Percentiles rank a stretch among this genome's conserved stretches.
Evolutionary conservation across 1,284 basidiomycete genomes (phyloP).

Genomic region (Sporisorium graminicola): DNA sequence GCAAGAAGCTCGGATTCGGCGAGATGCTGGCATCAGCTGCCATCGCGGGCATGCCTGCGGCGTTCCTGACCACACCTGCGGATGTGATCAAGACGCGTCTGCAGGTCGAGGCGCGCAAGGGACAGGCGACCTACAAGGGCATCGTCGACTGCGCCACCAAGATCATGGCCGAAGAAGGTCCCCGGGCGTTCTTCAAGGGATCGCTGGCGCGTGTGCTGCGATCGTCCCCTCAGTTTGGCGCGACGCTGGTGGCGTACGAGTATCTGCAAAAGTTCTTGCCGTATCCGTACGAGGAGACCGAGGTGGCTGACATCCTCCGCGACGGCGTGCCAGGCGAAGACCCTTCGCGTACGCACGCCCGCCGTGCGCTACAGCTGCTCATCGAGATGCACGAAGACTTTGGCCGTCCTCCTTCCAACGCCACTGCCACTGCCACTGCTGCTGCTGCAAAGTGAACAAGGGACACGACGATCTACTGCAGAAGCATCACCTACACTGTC

Average conservation of each 20-base stretch:
- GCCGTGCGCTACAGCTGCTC: conserved; percentile 55
- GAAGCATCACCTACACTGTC: not conserved
- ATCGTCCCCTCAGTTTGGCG: conserved; percentile 81
- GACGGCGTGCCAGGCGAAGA: conserved; percentile 50
- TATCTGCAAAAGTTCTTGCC: conserved; percentile 72
- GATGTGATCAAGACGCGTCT: conserved; percentile 99
- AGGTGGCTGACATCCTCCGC: conserved; percentile 45
- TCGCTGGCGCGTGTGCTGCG: conserved; percentile 89
- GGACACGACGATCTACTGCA: not conserved
- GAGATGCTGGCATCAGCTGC: conserved; percentile 88
- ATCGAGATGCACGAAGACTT: conserved; percentile 61
- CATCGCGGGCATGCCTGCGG: conserved; percentile 90
- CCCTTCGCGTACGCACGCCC: conserved; percentile 50
- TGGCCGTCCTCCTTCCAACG: conserved; percentile 44
- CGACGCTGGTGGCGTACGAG: conserved; percentile 90
- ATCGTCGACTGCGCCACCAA: conserved; percentile 88
- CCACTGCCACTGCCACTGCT: conserved; percentile 1
- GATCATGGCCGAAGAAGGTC: conserved; percentile 86
- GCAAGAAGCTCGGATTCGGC: conserved; percentile 89
- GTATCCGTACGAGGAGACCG: conserved; percentile 47
- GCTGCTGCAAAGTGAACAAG: conserved; percentile 26
- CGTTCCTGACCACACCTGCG: conserved; percentile 71
- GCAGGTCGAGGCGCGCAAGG: conserved; percentile 93
- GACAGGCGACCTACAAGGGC: conserved; percentile 93
- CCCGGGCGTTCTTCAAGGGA: conserved; percentile 93